A percentile compares a stretch with the other conserved stretches of the same genome.
Evolutionary conservation across 805 yeast genomes (phyloP).

Genomic region (Zygoascus biomembranicola): DNA sequence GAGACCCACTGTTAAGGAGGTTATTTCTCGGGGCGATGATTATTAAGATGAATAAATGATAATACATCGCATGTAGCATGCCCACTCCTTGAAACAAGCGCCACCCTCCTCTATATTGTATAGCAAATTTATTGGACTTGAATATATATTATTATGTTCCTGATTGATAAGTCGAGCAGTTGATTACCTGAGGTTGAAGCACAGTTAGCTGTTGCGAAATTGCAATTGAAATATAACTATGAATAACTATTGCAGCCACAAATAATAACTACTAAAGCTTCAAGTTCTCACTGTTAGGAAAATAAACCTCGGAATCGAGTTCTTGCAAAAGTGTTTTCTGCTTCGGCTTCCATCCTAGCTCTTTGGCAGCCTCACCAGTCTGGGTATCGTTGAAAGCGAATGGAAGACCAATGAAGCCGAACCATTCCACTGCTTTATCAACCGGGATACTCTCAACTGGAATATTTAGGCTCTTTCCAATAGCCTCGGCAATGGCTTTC

Average conservation of each 20-base stretch:
- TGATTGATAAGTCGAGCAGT: too few relatives aligned
- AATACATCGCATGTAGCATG: too few relatives aligned
- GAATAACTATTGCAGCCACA: too few relatives aligned
- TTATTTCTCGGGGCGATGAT: constrained; percentile 92
- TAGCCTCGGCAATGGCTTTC: constrained; percentile 23
- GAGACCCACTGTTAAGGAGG: constrained; percentile 89
- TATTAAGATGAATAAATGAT: constrained; percentile 36
- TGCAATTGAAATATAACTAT: too few relatives aligned
- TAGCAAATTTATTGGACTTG: too few relatives aligned
- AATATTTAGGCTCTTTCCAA: constrained; percentile 13
- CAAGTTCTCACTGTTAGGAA: too few relatives aligned
- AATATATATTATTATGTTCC: too few relatives aligned
- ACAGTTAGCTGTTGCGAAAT: too few relatives aligned
- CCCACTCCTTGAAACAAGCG: too few relatives aligned
- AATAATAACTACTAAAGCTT: too few relatives aligned
- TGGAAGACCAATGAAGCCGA: constrained; percentile 1
- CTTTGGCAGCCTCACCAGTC: constrained; percentile 2
- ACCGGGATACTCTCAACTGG: background rate
- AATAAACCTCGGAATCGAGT: constrained; percentile 3
- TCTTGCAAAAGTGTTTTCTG: constrained; percentile 1
- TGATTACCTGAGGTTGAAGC: too few relatives aligned
- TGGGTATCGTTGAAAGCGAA: background rate
- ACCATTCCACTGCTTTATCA: background rate
- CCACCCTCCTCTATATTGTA: too few relatives aligned
- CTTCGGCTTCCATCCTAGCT: constrained; percentile 6